Evolutionary conservation across 2,329 filamentous ascomycete species (phyloP), one percentile per base, ranked within the genome.

Genomic region (Verticillium klebahnii): DNA sequence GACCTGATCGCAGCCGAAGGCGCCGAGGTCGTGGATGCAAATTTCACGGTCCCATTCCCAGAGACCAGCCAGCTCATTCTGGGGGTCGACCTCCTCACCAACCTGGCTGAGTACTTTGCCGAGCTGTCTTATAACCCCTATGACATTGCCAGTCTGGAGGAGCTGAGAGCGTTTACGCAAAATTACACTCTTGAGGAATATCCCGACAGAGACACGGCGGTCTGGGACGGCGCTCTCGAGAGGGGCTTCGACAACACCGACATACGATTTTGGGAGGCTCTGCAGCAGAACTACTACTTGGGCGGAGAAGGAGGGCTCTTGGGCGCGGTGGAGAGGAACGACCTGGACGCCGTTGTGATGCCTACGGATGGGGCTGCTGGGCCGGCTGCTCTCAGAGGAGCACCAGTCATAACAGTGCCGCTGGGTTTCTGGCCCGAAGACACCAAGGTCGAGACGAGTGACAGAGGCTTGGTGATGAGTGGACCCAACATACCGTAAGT

Each of bases 21-120:
- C 0, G 88, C 81, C 1, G 80, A 93, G 45, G 77, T 92, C 69
- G 90, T 92, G 68, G 82, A 82, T 31, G 91, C 88, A 0, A 89
- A 93, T 5, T 54, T 59, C 0, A 82, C 87, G 3, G 87, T 87
- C 2, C 86, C 78, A 67, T 76, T 86, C n/a, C 90, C 92, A 63
- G 85, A 91, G 73, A 90, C 87, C 15, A 89, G 91, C 71, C 92
- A 88, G 73, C 89, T 86, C 0, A 85, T 89, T 57, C 80, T 92
- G 65, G 91, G 90, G 72, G 85, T 88, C 0, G 87, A 90, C 70
- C 89, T 89, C 68, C 89, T 89, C 73, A 82, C 81, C 68, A 79
- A 83, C 69, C 80, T 91, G 71, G 80, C 82, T 60, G 72, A 76
- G 1, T 92, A 91, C 67, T 82, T 91, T 0, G 77, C 83, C 1